Evolutionary conservation across 2,329 filamentous ascomycete genomes (phyloP).

Genomic region (Juglanconis oblonga): DNA sequence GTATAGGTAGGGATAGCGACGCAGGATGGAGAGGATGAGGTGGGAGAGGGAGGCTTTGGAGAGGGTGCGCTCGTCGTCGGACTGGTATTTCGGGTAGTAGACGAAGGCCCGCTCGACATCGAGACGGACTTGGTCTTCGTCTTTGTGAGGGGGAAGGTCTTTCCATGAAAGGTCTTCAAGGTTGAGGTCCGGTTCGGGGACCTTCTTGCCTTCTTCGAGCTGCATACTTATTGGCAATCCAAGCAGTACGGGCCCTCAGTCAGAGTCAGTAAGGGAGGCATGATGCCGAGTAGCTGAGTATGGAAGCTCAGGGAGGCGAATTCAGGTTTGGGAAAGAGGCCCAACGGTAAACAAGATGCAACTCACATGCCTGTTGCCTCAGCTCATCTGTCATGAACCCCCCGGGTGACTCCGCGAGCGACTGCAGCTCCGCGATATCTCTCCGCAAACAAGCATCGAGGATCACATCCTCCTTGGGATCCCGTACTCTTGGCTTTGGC

Average conservation of each 20-base stretch:
- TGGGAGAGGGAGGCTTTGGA: constrained; percentile 75
- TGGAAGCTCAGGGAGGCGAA: no score
- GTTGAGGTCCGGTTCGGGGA: constrained; percentile 19
- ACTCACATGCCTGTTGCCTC: constrained; percentile 75
- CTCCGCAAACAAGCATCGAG: constrained; percentile 57
- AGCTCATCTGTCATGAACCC: constrained; percentile 66
- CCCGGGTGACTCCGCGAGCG: constrained; percentile 60
- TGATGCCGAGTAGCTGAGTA: no score
- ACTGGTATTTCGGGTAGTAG: constrained; percentile 80
- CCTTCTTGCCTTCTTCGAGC: constrained; percentile 18
- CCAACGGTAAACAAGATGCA: not conserved
- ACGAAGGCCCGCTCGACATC: constrained; percentile 97
- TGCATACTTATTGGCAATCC: constrained; percentile 33
- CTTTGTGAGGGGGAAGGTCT: constrained; percentile 69
- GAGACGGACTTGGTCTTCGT: constrained; percentile 87
- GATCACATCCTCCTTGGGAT: constrained; percentile 44
- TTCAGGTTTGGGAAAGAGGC: not conserved
- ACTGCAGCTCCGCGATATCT: constrained; percentile 54
- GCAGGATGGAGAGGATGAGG: constrained; percentile 77
- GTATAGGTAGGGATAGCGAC: constrained; percentile 76
- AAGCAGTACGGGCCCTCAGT: constrained; percentile 61
- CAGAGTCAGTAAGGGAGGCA: not conserved
- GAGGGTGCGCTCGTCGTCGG: constrained; percentile 63
- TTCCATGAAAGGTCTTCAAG: constrained; percentile 45
- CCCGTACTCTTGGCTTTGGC: not conserved